These are phyloP conservation scores for Hippophae rhamnoides DNA, from an alignment of 306 rosid species.

Conservation along the genomic window DNA sequence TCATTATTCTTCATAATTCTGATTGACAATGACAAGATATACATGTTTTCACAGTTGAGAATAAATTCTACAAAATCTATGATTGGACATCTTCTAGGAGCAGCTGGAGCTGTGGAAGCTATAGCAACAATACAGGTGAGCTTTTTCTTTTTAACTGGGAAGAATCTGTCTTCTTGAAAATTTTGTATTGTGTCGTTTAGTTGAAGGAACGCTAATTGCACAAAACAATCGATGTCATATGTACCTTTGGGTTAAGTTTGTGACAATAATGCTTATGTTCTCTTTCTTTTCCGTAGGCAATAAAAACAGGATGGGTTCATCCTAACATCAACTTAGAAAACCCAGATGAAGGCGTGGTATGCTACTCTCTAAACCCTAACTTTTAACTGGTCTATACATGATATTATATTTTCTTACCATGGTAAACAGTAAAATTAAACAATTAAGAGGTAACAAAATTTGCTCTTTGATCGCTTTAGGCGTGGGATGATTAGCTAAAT, in stretches of 20 bases:
- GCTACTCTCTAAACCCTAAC: slow-evolving; percentile 14
- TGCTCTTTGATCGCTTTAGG: background rate
- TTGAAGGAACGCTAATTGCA: background rate
- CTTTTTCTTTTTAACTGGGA: background rate
- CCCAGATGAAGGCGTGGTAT: slow-evolving; percentile 87
- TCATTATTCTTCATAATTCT: background rate
- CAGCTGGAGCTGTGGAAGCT: slow-evolving; percentile 77
- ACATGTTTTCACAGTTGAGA: slow-evolving; percentile 42
- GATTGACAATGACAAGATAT: slow-evolving; percentile 11
- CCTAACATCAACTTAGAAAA: slow-evolving; percentile 67
- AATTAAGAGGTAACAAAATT: too few species aligned
- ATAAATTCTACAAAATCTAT: slow-evolving; percentile 88
- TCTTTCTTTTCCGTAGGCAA: slow-evolving; percentile 36
- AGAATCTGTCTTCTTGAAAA: too few species aligned
- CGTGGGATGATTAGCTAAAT: slow-evolving; percentile 22
- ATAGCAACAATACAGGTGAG: slow-evolving; percentile 71
- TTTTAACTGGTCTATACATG: background rate
- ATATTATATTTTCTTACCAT: background rate
- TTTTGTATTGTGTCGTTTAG: background rate
- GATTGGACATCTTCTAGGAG: slow-evolving; percentile 79
- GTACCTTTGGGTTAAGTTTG: background rate
- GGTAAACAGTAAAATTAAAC: background rate
- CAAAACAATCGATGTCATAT: too few species aligned
- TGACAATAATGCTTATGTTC: slow-evolving; percentile 5
- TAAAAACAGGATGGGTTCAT: slow-evolving; percentile 62